A percentile compares a stretch with the other conserved stretches of the same genome.
Conservation (phyloP, 2,329 filamentous ascomycete species). For the Hymenoscyphus salicellus region DNA sequence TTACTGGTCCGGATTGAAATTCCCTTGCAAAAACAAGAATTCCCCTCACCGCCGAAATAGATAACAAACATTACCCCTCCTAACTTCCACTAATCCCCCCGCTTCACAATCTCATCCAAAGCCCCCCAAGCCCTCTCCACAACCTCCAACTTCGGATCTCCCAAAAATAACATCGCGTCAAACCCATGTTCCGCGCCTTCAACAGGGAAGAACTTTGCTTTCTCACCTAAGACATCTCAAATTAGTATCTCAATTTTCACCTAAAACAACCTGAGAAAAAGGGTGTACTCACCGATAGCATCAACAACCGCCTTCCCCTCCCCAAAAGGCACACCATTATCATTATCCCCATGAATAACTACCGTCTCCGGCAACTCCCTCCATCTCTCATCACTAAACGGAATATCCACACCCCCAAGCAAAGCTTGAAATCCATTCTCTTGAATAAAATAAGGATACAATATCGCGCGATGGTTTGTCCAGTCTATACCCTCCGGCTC, state of each 20-base stretch:
- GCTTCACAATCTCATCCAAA: slow-evolving; percentile 36
- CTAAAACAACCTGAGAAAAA: neutral
- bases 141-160: slow-evolving; percentile 1
- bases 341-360: slow-evolving; percentile 13
- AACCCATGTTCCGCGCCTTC: slow-evolving; percentile 8
- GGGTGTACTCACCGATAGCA: slow-evolving; percentile 11
- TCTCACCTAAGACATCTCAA: neutral
- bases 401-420: slow-evolving; percentile 7
- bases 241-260: neutral
- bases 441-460: slow-evolving; percentile 9
- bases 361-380: slow-evolving; percentile 10
- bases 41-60: no score
- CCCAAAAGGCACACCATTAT: slow-evolving; percentile 10
- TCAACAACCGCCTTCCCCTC: neutral
- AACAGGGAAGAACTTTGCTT: slow-evolving; percentile 6
- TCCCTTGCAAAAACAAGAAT: no score
- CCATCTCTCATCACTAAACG: slow-evolving; percentile 7
- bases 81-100: neutral
- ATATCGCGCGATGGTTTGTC: neutral
- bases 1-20: no score
- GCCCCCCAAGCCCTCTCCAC: slow-evolving; percentile 7
- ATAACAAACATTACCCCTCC: no score
- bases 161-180: slow-evolving; percentile 8
- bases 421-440: slow-evolving; percentile 6
- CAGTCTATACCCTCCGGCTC: neutral